Conservation (phyloP, 2,329 filamentous ascomycete genomes). For the Cytospora mali region DNA sequence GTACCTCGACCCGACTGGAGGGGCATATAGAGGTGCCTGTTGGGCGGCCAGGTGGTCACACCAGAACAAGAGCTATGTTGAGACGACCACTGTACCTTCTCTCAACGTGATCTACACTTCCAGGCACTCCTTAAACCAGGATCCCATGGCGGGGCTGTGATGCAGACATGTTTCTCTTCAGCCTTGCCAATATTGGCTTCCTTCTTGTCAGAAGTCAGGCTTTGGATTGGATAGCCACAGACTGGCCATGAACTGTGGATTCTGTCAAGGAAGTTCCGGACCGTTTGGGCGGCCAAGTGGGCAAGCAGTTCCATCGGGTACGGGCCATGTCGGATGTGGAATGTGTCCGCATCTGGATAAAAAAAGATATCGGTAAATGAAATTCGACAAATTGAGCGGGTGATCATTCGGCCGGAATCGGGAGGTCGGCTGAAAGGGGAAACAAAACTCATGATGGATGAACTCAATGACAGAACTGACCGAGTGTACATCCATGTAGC, state of each 20-base stretch:
- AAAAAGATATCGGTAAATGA: neutral
- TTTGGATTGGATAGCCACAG: neutral
- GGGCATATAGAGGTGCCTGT: too few species aligned
- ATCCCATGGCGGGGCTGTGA: neutral
- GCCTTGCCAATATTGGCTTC: neutral
- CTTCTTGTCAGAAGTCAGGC: neutral
- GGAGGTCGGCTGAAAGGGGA: slow-evolving; percentile 15
- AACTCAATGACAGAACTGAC: slow-evolving; percentile 4
- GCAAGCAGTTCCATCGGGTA: neutral
- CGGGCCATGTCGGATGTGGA: neutral
- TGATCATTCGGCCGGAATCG: neutral
- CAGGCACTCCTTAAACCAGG: neutral
- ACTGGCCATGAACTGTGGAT: too few species aligned
- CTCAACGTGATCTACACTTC: neutral
- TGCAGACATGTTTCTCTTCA: neutral
- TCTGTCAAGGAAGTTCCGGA: too few species aligned
- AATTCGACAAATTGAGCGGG: neutral
- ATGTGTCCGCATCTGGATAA: neutral
- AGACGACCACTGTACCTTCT: neutral
- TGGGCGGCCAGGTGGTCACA: too few species aligned
- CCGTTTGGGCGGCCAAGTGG: neutral
- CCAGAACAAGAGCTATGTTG: too few species aligned
- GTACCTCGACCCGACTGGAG: too few species aligned
- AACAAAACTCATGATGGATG: neutral
- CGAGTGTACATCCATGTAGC: too few species aligned